Base-by-base conservation (phyloP, 176 grass and related monocot genomes). In the Panicum miliaceum region DNA sequence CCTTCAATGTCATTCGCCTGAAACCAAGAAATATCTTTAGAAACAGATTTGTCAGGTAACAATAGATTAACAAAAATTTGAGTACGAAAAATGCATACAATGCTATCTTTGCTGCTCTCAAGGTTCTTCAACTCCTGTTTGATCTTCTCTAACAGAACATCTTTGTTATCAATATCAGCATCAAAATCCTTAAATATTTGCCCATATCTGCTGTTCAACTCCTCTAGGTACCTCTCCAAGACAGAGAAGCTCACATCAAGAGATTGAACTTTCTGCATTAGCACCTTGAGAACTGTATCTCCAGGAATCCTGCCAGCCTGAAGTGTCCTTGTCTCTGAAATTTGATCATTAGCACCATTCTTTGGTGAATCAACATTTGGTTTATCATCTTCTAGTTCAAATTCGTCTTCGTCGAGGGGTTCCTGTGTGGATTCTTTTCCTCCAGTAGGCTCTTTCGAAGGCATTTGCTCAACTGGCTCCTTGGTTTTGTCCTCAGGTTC, bases 151-250 rank as follows among this genome's bases (percentile, higher is more conserved):
- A 96, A 34, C 10, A 96, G 20, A 18, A 68, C 71, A 89, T 99
- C 89, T 43, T 92, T 92, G 42, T 50, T 89, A 59, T 85, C 84
- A 41, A 99, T 99, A 59, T 99, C 97, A 84, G 86, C 88, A 86
- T 96, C 97, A 23, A 99, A 92, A 79, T 96, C 97, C 64, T 96
- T 92, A 73, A 99, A 99, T n/a, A 99, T 99, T 81, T 90, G 89
- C 16, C 97, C 86, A 16, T 99, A 99, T 85, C 97, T 90, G 71
- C 74, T 94, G 88, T 96, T 99, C 81, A 99, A 52, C 79, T 99
- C 97, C 78, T 94, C 97, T 29, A 99, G 86, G 81, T 96, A 99
- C 66, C 81, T 80, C 79, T 99, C 93, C 86, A 99, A 84, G 78
- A 99, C 89, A 84, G 97, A 94, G 76, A 99, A 99, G 59, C 89